Base-by-base conservation (phyloP, 192 early-diverging fungal species). In the Funneliformis mosseae region DNA sequence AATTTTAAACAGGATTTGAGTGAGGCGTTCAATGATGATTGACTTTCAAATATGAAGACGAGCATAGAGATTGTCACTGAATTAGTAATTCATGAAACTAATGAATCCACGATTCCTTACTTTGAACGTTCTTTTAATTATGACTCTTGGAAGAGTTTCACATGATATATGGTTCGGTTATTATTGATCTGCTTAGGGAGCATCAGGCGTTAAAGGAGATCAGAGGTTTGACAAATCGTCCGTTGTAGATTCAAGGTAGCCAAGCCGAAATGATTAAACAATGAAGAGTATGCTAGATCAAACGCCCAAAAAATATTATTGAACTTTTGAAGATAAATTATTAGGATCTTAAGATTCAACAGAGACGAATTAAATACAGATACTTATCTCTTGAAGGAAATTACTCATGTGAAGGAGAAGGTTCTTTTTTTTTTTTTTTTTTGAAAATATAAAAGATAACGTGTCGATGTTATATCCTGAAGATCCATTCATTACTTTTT, bases 1-100 rank as follows among this genome's bases (percentile, higher is more conserved):
- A 99, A 87, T 99, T 99, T 79, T 97, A 99, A 90, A 98, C 98
- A 80, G 98, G 98, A n/a, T 99, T 99, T 80, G 98, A 99, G 82
- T 92, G 95, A 81, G 98, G 96, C 70, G 98, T 97, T 46, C 98
- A 99, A n/a, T n/a, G n/a, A n/a, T n/a, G n/a, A n/a, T n/a, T n/a
- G n/a, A n/a, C n/a, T 75, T 75, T 50, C 74, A 76, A 76, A 59
- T 76, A 60, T 76, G 74, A 61, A 61, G 74, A 76, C 28, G 50
- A 23, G n/a, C 28, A 38, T 76, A 39, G 48, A 76, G 27, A 76
- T 76, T 76, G 74, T 60, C 27, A 48, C 74, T 8, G 74, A 76
- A 76, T 61, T 76, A 60, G 59, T 61, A 76, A 0, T 76, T 59
- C 9, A 76, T 60, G 48, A 76, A 76, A 60, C 55, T 60, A 45